Evolutionary conservation across 2,329 filamentous ascomycete species (phyloP), one percentile per base, ranked within the genome.

Genomic region (Biscogniauxia sp.): DNA sequence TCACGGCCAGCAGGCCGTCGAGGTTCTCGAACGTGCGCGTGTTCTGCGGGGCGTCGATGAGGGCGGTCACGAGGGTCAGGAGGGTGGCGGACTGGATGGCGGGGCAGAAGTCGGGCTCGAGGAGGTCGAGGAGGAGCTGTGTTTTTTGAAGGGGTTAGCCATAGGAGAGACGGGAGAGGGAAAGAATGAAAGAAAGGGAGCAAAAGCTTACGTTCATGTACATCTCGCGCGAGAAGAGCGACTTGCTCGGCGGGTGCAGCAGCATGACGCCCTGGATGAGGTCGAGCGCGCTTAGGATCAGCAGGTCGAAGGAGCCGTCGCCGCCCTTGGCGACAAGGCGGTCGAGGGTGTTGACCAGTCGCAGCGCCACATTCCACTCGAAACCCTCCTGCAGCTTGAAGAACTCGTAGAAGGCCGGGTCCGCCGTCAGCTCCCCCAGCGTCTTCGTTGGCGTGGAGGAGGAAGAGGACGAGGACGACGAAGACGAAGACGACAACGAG

Each of bases 321-420:
- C 87, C 88, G 56, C 88, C 88, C 79, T 92, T 92, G 52, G 92
- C 92, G 71, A 97, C 84, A 54, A 97, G 84, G 60, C 92, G 85
- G 75, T 97, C 93, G 51, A 98, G 85, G 59, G 92, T 96, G 57
- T 88, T 87, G 63, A 97, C 88, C 62, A 98, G 83, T 62, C 93
- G 88, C 77, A 92, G 88, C 15, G 92, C 89, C 58, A 98, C 92
- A 78, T 99, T 99, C 91, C 93, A 98, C 79, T 98, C 92, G 73
- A 99, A 99, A 2, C 93, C 92, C 73, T 98, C 93, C 76, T 99
- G 95, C 66, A 98, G 76, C 75, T 96, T 92, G 81, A 97, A 97
- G 80, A 98, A 98, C 76, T 97, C 93, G 67, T 92, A 83, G 74
- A 97, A 98, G 20, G 93, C 94, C 20, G 91, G 92, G 75, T 98